Evolutionary conservation across 2,329 filamentous ascomycete species (phyloP).

Genomic region (Colletotrichum cordylinicola): DNA sequence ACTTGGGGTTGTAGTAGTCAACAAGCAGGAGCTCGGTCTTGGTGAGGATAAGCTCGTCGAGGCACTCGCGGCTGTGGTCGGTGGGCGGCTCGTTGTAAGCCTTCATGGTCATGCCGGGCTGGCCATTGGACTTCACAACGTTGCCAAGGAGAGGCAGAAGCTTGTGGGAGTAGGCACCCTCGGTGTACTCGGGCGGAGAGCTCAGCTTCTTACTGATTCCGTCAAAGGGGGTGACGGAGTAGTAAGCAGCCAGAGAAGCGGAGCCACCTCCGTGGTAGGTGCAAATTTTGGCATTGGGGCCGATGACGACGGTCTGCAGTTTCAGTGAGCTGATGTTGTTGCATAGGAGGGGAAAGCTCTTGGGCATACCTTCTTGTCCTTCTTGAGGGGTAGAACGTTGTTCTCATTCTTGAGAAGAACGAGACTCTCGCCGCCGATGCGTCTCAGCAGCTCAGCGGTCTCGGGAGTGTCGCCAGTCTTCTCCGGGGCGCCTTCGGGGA

Average conservation of each 20-base stretch:
- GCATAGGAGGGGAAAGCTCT: background rate
- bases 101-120: slow-evolving; percentile 65
- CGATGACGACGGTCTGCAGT: slow-evolving; percentile 57
- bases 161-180: slow-evolving; percentile 70
- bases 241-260: slow-evolving; percentile 65
- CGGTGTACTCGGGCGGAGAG: slow-evolving; percentile 53
- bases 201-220: slow-evolving; percentile 65
- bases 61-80: slow-evolving; percentile 47
- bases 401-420: slow-evolving; percentile 78
- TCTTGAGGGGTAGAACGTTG: slow-evolving; percentile 66
- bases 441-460: slow-evolving; percentile 67
- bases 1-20: slow-evolving; percentile 57
- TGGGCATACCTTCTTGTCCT: slow-evolving; percentile 57
- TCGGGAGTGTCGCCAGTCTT: slow-evolving; percentile 62
- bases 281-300: slow-evolving; percentile 62
- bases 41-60: slow-evolving; percentile 55
- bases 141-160: slow-evolving; percentile 64
- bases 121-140: slow-evolving; percentile 58
- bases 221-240: slow-evolving; percentile 75
- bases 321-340: background rate
- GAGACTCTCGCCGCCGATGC: slow-evolving; percentile 71
- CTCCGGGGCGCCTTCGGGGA: slow-evolving; percentile 61
- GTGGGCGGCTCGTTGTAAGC: slow-evolving; percentile 66
- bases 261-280: slow-evolving; percentile 71
- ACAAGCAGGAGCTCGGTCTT: slow-evolving; percentile 57